These are phyloP conservation scores for Citrus hindsii DNA, from an alignment of 345 rosid species.

Conservation along the genomic window DNA sequence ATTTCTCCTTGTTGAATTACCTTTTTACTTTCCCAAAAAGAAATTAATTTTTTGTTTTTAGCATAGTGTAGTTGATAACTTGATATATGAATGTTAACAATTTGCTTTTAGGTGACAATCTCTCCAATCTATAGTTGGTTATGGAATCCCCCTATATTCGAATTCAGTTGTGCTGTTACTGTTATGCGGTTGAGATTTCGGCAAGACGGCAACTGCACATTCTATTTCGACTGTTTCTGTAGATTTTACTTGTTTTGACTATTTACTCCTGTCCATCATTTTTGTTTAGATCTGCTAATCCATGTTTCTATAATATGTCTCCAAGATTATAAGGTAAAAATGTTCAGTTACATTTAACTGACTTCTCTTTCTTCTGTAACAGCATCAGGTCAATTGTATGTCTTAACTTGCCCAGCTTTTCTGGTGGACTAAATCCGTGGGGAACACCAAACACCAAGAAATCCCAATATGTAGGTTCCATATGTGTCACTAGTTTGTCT, in stretches of 20 bases:
- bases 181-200: background rate
- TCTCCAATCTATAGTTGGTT: background rate
- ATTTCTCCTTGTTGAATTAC: background rate
- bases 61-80: background rate
- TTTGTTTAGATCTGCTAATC: background rate
- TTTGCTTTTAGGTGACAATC: background rate
- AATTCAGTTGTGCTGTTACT: background rate
- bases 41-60: too few relatives aligned
- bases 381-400: constrained; percentile 87
- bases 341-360: background rate
- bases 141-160: background rate
- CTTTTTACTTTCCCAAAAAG: background rate
- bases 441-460: constrained; percentile 66
- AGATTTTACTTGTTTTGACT: background rate
- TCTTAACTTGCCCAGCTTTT: constrained; percentile 91
- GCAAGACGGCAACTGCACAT: background rate
- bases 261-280: background rate
- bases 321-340: background rate
- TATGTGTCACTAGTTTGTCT: background rate
- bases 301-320: background rate
- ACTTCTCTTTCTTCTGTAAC: constrained; percentile 17
- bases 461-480: constrained; percentile 39
- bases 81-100: background rate
- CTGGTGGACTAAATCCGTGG: constrained; percentile 93
- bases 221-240: background rate